These are phyloP conservation scores for Cantharellus anzutake DNA, from an alignment of 768 basidiomycete species.

Conservation along the genomic window DNA sequence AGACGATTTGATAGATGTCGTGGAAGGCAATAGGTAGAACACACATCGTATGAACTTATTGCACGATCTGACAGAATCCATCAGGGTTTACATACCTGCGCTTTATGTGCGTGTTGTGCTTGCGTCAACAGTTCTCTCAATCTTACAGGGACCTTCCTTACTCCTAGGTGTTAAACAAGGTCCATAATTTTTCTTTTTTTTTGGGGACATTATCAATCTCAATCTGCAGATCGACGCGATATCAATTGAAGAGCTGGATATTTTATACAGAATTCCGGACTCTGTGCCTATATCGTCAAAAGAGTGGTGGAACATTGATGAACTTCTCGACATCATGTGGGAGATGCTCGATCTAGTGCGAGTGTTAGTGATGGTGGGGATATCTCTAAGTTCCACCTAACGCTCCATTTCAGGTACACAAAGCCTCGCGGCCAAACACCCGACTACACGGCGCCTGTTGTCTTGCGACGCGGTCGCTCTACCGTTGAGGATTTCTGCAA, in stretches of 20 bases:
- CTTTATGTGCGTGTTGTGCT: conserved; percentile 44
- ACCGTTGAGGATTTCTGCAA: conserved; percentile 81
- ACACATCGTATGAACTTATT: conserved; percentile 1
- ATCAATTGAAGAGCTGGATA: conserved; percentile 92
- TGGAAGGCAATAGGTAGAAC: conserved; percentile 81
- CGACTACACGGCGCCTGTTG: conserved; percentile 82
- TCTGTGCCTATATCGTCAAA: conserved; percentile 87
- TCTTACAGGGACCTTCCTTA: conserved; percentile 17
- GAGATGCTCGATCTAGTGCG: conserved; percentile 78
- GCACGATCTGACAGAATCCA: not conserved
- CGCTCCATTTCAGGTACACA: conserved; percentile 33
- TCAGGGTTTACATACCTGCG: conserved; percentile 81
- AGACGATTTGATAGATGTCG: conserved; percentile 92
- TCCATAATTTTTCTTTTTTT: conserved; percentile 13
- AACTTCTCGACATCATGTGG: conserved; percentile 90
- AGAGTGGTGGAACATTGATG: conserved; percentile 94
- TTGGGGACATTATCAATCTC: not conserved
- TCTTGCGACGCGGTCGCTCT: conserved; percentile 29
- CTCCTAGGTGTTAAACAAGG: conserved; percentile 53
- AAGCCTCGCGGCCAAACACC: conserved; percentile 83
- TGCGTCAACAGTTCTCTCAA: conserved; percentile 2
- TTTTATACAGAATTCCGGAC: conserved; percentile 88
- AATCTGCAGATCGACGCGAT: conserved; percentile 72
- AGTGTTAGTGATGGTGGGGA: conserved; percentile 27
- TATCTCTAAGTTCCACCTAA: not conserved